Conservation (phyloP, 495 filamentous ascomycete genomes). For the Echria macrotheca region DNA sequence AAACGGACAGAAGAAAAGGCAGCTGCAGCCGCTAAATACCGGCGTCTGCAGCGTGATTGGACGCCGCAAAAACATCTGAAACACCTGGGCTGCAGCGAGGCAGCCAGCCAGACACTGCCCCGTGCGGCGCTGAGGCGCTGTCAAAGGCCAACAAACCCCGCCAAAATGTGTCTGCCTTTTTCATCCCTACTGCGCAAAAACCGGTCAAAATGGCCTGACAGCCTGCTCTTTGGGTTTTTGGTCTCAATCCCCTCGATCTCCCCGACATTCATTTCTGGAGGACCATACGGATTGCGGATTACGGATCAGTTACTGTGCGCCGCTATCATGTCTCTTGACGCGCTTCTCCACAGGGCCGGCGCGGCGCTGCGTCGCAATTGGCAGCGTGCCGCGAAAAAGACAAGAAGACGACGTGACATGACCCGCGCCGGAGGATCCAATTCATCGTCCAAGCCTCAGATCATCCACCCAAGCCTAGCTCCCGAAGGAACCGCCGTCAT, state of each 20-base stretch:
- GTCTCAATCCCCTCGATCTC: background rate
- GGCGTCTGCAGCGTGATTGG: constrained; percentile 1
- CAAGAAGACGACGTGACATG: background rate
- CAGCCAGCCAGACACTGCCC: constrained; percentile 8
- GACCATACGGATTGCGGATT: no score
- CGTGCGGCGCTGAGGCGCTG: background rate
- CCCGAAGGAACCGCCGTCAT: no score
- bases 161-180: no score
- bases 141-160: background rate
- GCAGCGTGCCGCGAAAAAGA: background rate
- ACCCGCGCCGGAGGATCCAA: background rate
- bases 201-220: background rate
- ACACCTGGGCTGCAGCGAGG: constrained; percentile 7
- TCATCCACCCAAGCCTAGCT: constrained; percentile 5
- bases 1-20: constrained; percentile 1
- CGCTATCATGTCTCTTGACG: constrained; percentile 8
- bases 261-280: background rate
- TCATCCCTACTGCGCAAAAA: background rate
- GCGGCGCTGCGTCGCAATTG: background rate
- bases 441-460: background rate
- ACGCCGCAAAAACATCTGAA: constrained; percentile 1
- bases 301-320: no score
- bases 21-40: background rate
- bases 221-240: background rate
- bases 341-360: background rate